Evolutionary conservation across 2,329 filamentous ascomycete species (phyloP), one percentile per base, ranked within the genome.

Genomic region (Paracorniculantispora psalliotae): DNA sequence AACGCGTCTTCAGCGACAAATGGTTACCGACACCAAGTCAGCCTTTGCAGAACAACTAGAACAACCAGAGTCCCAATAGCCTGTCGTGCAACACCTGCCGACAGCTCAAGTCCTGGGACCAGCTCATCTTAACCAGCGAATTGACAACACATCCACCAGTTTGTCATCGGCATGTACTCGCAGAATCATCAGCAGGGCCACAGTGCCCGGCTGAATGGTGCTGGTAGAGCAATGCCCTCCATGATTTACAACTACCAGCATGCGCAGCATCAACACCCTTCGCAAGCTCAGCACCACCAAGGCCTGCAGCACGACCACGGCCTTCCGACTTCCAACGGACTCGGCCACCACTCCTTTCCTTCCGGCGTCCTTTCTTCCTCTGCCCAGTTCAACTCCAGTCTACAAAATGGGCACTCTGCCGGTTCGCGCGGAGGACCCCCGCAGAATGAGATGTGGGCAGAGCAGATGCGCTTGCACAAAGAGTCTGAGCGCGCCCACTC

Each of bases 381-480:
- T 35, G 85, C 85, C 56, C 79, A 83, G 9, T 87, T 85, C 67
- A 80, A 79, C 17, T 73, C 79, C 10, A 78, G 71, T 61, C 72
- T 86, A 33, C 81, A 84, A 57, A 87, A 86, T 67, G 84, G 84
- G 37, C 82, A 85, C 58, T 68, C 75, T 7, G 70, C 74, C 17
- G 76, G 75, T 51, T 72, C 78, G 19, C 75, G 83, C 52, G 76
- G 73, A 33, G 77, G 75, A 3, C 82, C 83, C 63, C 81, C 81
- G 58, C 79, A 77, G 58, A 85, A 76, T 63, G 85, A 87, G 66
- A 89, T 96, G 73, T 97, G 92, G 92, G 86, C 88, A 63, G 88
- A 94, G 69, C 94, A 99, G 75, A 75, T 96, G 64, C 86, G 89
- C 62, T 77, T 92, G 67, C 88, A 87, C 63, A 90, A 92, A 64